Conservation (phyloP, 441 rosid genomes). For the Syzygium syzygioides region DNA sequence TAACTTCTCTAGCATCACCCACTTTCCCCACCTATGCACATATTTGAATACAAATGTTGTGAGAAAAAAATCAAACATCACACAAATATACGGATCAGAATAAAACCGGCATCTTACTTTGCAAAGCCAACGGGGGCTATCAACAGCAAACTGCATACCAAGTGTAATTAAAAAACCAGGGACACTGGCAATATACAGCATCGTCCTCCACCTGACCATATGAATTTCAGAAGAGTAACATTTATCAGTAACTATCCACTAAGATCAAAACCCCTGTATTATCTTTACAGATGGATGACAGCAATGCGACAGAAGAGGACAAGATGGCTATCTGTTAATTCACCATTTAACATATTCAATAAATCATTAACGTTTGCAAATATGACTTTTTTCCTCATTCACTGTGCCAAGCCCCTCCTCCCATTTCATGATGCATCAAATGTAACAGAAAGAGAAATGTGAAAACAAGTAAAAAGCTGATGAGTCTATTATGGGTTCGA, state of each 20-base stretch:
- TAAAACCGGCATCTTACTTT: constrained; percentile 34
- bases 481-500: not conserved
- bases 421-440: not conserved
- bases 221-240: not conserved
- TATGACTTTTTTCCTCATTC: not conserved
- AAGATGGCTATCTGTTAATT: not conserved
- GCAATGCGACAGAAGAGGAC: not conserved
- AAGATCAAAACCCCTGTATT: not conserved
- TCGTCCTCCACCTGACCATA: constrained; percentile 70
- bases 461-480: not conserved
- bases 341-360: not conserved
- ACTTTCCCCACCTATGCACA: constrained; percentile 46
- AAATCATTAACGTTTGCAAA: not conserved
- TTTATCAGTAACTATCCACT: not conserved
- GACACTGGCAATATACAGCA: constrained; percentile 48
- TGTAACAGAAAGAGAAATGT: not conserved
- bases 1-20: constrained; percentile 50
- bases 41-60: not conserved
- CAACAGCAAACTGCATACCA: constrained; percentile 79
- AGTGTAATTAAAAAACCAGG: constrained; percentile 55
- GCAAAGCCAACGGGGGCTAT: constrained; percentile 84
- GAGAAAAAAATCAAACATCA: not conserved
- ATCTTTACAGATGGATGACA: not conserved
- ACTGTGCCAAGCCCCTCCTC: not conserved
- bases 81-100: not conserved